phyloP scores from a whole-genome alignment of 2,329 filamentous ascomycete genomes.

The Aspergillus sp. region DNA sequence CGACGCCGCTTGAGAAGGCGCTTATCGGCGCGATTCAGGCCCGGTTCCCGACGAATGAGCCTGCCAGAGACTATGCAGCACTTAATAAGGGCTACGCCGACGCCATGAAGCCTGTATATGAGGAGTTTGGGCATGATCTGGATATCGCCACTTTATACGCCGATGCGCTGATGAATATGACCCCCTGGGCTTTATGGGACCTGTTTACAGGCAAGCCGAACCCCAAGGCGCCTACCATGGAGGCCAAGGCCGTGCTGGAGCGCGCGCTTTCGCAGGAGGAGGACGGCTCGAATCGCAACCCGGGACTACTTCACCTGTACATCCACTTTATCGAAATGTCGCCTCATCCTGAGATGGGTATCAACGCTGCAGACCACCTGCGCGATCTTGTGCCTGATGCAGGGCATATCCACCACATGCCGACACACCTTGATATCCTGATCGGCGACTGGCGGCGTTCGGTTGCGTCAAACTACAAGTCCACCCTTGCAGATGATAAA shows the following conservation, averaged over 20 bases:
- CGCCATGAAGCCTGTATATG: conserved; percentile 60
- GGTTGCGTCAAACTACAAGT: conserved; percentile 65
- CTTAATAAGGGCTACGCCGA: conserved; percentile 61
- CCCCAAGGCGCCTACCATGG: conserved; percentile 55
- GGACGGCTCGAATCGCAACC: conserved; percentile 53
- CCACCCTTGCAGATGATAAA: conserved; percentile 67
- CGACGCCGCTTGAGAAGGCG: conserved; percentile 50
- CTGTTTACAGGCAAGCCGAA: conserved; percentile 58
- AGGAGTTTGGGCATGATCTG: conserved; percentile 54
- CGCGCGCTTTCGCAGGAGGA: conserved; percentile 54
- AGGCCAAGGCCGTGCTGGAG: conserved; percentile 61
- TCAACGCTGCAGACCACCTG: conserved; percentile 63
- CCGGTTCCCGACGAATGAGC: conserved; percentile 55
- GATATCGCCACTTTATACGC: conserved; percentile 64
- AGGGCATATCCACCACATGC: conserved; percentile 75
- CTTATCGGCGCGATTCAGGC: conserved; percentile 63
- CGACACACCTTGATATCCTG: conserved; percentile 72
- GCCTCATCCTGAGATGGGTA: conserved; percentile 60
- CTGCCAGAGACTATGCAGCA: conserved; percentile 35
- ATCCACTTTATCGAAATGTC: conserved; percentile 81
- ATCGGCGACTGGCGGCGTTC: conserved; percentile 70
- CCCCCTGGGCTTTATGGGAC: conserved; percentile 66
- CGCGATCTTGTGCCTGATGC: conserved; percentile 67
- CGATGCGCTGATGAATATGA: conserved; percentile 66
- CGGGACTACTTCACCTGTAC: conserved; percentile 72